Evolutionary conservation across 441 rosid species (phyloP).

Genomic region (Caryocar brasiliense): DNA sequence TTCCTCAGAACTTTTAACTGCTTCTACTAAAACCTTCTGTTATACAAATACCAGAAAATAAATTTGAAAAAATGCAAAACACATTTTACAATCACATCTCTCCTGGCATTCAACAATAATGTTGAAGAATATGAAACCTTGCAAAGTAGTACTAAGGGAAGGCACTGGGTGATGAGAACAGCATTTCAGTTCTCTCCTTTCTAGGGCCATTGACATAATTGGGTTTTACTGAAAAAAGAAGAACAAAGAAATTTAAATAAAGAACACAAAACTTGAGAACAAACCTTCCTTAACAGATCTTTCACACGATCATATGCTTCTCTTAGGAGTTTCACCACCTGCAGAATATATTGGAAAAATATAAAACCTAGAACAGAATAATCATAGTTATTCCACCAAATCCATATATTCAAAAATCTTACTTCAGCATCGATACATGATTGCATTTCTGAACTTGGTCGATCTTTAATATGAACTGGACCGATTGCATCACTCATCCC

Average conservation of each 20-base stretch:
- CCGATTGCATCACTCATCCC: slow-evolving; percentile 95
- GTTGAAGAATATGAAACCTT: neutral
- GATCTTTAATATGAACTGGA: slow-evolving; percentile 88
- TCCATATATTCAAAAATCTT: slow-evolving; percentile 11
- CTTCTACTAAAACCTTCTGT: no score
- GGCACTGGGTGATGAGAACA: neutral
- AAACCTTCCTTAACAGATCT: slow-evolving; percentile 70
- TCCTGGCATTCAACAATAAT: neutral
- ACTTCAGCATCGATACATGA: slow-evolving; percentile 94
- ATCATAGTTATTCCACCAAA: neutral
- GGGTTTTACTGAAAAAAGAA: neutral
- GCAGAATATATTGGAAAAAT: slow-evolving; percentile 19
- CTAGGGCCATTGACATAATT: neutral
- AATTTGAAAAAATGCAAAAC: no score
- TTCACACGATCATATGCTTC: slow-evolving; percentile 93
- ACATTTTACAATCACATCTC: no score
- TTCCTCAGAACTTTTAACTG: no score
- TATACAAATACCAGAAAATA: no score
- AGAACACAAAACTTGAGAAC: neutral
- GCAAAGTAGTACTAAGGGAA: neutral
- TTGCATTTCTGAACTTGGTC: slow-evolving; percentile 92
- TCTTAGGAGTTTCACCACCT: slow-evolving; percentile 90
- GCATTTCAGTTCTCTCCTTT: neutral
- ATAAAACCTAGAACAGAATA: neutral
- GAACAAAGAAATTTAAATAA: neutral